phyloP scores from a whole-genome alignment of 2,329 filamentous ascomycete species.

The Paecilomyces variotii region DNA sequence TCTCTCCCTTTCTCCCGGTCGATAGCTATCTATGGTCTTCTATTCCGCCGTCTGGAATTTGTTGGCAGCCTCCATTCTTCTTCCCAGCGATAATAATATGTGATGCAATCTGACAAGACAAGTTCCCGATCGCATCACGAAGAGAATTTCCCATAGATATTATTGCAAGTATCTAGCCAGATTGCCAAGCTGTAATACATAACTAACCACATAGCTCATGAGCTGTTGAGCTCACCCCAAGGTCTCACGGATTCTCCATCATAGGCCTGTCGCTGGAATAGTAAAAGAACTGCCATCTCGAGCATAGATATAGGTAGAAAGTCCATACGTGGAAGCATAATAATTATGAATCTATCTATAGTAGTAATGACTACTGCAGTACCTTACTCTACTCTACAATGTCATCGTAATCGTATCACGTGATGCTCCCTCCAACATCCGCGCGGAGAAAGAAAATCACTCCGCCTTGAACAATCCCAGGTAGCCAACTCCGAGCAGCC shows the following conservation, averaged over 20 bases:
- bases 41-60: background rate
- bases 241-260: too few relatives aligned
- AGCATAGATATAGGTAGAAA: background rate
- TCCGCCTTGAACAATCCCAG: background rate
- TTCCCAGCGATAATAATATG: background rate
- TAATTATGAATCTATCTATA: too few relatives aligned
- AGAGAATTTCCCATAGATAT: too few relatives aligned
- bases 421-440: background rate
- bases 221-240: too few relatives aligned
- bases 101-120: background rate
- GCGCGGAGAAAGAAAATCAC: background rate
- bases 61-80: background rate
- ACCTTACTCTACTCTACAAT: too few relatives aligned
- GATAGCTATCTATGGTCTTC: background rate
- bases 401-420: background rate
- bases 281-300: too few relatives aligned
- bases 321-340: background rate
- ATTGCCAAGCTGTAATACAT: too few relatives aligned
- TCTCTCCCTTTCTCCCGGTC: background rate
- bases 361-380: background rate
- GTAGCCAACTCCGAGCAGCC: background rate
- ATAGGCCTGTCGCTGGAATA: too few relatives aligned
- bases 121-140: too few relatives aligned
- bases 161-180: too few relatives aligned
- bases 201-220: too few relatives aligned